Base-by-base conservation (phyloP, 2,329 filamentous ascomycete genomes). In the Fusarium odoratissimum region DNA sequence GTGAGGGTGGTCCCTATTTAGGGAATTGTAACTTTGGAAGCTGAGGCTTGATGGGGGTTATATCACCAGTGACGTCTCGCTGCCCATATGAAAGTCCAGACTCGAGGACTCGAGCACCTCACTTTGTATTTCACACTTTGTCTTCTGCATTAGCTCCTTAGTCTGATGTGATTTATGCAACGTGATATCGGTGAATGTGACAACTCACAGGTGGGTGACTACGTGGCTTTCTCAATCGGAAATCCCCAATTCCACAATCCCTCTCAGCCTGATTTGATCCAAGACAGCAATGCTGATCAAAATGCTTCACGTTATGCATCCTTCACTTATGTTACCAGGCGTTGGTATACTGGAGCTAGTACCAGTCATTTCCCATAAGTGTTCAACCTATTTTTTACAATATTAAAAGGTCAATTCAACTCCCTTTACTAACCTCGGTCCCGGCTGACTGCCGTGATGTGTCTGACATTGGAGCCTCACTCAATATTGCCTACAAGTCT, bases 201-300 rank as follows among this genome's bases (percentile, higher is more conserved):
- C 59, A 57, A 51, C 51, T 51, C 42, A 38, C 44, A 46, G 60
- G 51, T 33, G 45, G 44, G 64, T 56, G 21, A 52, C 19, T 67
- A 30, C 40, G 42, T 69, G 44, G 35, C 25, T 69, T 66, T 64
- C 51, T 69, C 64, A 46, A 21, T 44, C 17, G n/a, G 14, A 21
- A 68, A 31, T 31, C 42, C 37, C 41, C 19, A 31, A 62, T 61
- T 41, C 13, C 23, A 12, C 49, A 30, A 13, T 44, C 25, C 13
- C n/a, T 35, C 64, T 55, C 42, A 69, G 64, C 66, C 64, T 52
- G 58, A 45, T 41, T 48, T 40, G 16, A 38, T 23, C 64, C 60
- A 42, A 55, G 49, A 54, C 49, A 41, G 17, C 14, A 38, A 28
- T 46, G 28, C 19, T 31, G 46, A 38, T 28, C 38, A 23, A 8